phyloP scores from a whole-genome alignment of 768 basidiomycete species.

The Mycena belliarum region DNA sequence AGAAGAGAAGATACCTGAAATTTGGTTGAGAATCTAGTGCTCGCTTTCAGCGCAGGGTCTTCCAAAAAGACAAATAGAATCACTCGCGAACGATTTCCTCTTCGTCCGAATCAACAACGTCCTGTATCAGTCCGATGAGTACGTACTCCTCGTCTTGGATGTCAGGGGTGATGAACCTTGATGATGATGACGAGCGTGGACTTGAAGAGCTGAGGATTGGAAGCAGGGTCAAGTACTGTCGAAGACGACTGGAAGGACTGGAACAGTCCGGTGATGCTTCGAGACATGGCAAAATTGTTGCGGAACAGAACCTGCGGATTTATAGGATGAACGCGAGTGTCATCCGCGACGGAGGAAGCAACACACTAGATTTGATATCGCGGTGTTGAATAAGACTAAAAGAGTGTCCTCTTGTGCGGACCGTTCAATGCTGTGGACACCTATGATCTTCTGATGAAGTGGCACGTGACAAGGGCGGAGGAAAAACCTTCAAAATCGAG shows the following conservation, averaged over 20 bases:
- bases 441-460: conserved; percentile 26
- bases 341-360: background rate
- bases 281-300: conserved; percentile 62
- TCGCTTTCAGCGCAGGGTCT: background rate
- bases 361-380: conserved; percentile 60
- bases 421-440: conserved; percentile 64
- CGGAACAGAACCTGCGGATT: conserved; percentile 55
- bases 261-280: conserved; percentile 63
- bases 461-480: background rate
- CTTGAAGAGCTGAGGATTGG: conserved; percentile 59
- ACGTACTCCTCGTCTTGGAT: background rate
- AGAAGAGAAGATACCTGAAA: conserved; percentile 32
- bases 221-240: conserved; percentile 54
- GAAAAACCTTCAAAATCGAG: conserved; percentile 61
- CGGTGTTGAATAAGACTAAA: conserved; percentile 63
- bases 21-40: conserved; percentile 50
- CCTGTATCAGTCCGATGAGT: conserved; percentile 34
- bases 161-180: conserved; percentile 47
- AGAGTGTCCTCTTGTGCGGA: conserved; percentile 64
- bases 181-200: conserved; percentile 63
- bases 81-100: conserved; percentile 57
- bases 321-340: background rate
- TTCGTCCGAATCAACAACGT: conserved; percentile 63
- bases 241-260: conserved; percentile 62
- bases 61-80: background rate